phyloP scores from a whole-genome alignment of 345 rosid species.

The Bruguiera sexangula region DNA sequence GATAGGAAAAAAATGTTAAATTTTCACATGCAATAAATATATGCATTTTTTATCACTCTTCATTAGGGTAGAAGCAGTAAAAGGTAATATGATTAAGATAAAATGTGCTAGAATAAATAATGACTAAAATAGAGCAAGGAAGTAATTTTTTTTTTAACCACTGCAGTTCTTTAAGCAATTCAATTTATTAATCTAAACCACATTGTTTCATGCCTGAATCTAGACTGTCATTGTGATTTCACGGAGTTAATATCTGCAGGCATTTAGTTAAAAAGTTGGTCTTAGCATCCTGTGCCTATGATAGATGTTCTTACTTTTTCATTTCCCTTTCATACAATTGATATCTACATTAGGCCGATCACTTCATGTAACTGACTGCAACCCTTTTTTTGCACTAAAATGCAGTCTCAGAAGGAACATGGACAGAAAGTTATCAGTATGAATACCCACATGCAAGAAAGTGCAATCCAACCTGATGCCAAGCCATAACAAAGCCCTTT shows the following conservation, averaged over 20 bases:
- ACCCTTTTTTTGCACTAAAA: background rate
- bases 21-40: background rate
- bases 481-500: background rate
- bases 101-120: background rate
- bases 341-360: too few relatives aligned
- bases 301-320: too few relatives aligned
- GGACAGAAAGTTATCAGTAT: background rate
- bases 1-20: slow-evolving; percentile 14
- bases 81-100: background rate
- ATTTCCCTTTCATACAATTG: too few relatives aligned
- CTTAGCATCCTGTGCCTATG: too few relatives aligned
- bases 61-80: background rate
- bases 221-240: background rate
- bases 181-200: background rate
- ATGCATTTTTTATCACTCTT: background rate
- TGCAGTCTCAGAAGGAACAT: slow-evolving; percentile 5
- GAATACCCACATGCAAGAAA: background rate
- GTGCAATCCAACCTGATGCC: background rate
- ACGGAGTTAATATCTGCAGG: background rate
- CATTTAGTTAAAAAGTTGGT: background rate
- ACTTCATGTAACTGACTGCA: too few relatives aligned
- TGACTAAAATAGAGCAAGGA: background rate
- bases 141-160: background rate
- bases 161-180: background rate
- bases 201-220: background rate